Percentiles rank a stretch among this genome's conserved stretches.
Conservation (phyloP, 768 basidiomycete genomes). For the Holtermannia corniformis region DNA sequence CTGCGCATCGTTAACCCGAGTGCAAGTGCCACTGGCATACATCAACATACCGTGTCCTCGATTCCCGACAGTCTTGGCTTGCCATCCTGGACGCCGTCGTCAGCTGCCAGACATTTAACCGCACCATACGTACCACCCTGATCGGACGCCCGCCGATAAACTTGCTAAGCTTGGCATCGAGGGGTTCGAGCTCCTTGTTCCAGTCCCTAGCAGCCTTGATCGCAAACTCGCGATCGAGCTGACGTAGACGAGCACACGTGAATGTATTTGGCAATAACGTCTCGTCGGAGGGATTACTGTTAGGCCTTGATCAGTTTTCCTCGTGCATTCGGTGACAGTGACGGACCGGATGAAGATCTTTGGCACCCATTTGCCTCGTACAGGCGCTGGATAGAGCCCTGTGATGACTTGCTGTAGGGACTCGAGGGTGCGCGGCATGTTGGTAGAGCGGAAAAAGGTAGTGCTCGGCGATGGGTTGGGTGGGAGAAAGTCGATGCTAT, state of each 20-base stretch:
- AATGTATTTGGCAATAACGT: constrained; percentile 60
- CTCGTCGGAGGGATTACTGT: constrained; percentile 60
- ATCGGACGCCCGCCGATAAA: constrained; percentile 61
- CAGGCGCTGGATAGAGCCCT: neutral
- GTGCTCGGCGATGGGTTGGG: neutral
- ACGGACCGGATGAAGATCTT: neutral
- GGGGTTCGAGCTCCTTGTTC: constrained; percentile 53
- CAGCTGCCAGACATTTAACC: neutral
- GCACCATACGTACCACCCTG: constrained; percentile 43
- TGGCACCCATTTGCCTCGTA: neutral
- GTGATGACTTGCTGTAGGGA: neutral
- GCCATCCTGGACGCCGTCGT: constrained; percentile 46
- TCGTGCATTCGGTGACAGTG: neutral
- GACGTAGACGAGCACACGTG: constrained; percentile 58
- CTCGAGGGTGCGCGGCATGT: neutral
- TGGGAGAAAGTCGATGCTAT: neutral
- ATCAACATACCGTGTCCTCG: constrained; percentile 54
- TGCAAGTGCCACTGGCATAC: neutral
- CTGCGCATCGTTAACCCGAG: constrained; percentile 45
- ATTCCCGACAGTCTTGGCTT: constrained; percentile 66
- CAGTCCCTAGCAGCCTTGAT: constrained; percentile 53
- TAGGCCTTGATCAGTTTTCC: neutral
- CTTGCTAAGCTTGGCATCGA: constrained; percentile 60
- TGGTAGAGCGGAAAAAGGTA: neutral
- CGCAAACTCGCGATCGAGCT: constrained; percentile 56